phyloP scores from a whole-genome alignment of 345 rosid species.

The Brassica carinata region DNA sequence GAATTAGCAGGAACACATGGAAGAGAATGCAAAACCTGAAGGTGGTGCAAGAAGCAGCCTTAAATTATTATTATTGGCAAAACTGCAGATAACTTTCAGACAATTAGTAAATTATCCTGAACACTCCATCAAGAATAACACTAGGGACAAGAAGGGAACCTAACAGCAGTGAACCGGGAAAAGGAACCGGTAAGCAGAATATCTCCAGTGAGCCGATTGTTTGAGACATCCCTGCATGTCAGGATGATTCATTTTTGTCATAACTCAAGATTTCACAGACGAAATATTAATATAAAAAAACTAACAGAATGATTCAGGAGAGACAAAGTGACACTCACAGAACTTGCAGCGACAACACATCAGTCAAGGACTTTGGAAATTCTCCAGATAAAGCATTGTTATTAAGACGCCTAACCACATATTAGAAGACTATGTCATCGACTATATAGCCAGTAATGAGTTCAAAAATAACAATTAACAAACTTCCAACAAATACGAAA shows the following conservation, averaged over 20 bases:
- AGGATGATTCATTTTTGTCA: constrained; percentile 22
- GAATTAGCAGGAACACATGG: background rate
- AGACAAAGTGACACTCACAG: constrained; percentile 56
- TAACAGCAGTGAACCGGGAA: constrained; percentile 65
- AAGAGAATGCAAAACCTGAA: constrained; percentile 44
- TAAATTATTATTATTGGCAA: constrained; percentile 38
- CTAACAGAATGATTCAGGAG: background rate
- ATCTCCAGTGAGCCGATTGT: constrained; percentile 63
- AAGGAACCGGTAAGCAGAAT: constrained; percentile 79
- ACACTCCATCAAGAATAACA: constrained; percentile 4
- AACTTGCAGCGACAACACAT: constrained; percentile 56
- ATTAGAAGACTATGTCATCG: constrained; percentile 4
- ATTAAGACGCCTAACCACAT: constrained; percentile 68
- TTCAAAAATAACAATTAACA: background rate
- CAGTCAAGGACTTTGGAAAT: constrained; percentile 61
- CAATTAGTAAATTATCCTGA: constrained; percentile 33
- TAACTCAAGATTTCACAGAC: constrained; percentile 2
- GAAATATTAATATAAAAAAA: background rate
- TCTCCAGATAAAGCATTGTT: constrained; percentile 60
- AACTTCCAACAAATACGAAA: background rate
- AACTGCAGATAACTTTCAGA: constrained; percentile 54
- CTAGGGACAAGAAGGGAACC: constrained; percentile 45
- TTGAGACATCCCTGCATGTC: constrained; percentile 80
- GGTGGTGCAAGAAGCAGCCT: constrained; percentile 31
- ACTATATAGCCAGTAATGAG: background rate